Percentiles rank a stretch among this genome's conserved stretches.
phyloP scores from a whole-genome alignment of 2,329 filamentous ascomycete genomes.

The Trichoderma sp. region DNA sequence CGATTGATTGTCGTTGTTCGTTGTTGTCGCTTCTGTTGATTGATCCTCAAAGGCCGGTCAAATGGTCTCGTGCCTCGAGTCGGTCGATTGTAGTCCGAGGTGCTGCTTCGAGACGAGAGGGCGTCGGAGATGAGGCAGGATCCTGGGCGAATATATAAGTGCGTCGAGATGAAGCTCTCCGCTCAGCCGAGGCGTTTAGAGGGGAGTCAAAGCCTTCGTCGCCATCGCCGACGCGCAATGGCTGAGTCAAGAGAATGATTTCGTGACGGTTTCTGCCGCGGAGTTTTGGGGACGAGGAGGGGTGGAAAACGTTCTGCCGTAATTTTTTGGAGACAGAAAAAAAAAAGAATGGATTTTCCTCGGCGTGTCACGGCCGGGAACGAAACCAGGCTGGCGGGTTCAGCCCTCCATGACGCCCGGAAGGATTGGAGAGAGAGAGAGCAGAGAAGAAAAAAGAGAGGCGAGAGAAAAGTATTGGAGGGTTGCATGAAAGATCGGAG shows the following conservation, averaged over 20 bases:
- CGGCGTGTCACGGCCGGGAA: no score
- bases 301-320: slow-evolving; percentile 1
- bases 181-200: slow-evolving; percentile 26
- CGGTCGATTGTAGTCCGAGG: neutral
- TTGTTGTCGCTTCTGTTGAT: no score
- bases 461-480: neutral
- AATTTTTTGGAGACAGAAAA: slow-evolving; percentile 4
- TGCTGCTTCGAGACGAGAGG: neutral
- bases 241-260: slow-evolving; percentile 31
- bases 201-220: slow-evolving; percentile 28
- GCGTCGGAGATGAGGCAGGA: neutral
- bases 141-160: slow-evolving; percentile 1
- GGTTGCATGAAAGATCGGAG: slow-evolving; percentile 9
- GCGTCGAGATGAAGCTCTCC: neutral
- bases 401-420: neutral
- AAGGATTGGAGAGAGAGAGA: neutral
- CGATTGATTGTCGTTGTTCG: no score
- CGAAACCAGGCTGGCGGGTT: neutral
- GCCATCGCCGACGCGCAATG: slow-evolving; percentile 42
- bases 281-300: slow-evolving; percentile 47
- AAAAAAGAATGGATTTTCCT: no score
- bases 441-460: neutral
- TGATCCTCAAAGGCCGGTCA: neutral
- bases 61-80: neutral
- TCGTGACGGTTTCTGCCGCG: slow-evolving; percentile 55